Conservation (phyloP, 2,329 filamentous ascomycete genomes). For the Colletotrichum theobromicola region DNA sequence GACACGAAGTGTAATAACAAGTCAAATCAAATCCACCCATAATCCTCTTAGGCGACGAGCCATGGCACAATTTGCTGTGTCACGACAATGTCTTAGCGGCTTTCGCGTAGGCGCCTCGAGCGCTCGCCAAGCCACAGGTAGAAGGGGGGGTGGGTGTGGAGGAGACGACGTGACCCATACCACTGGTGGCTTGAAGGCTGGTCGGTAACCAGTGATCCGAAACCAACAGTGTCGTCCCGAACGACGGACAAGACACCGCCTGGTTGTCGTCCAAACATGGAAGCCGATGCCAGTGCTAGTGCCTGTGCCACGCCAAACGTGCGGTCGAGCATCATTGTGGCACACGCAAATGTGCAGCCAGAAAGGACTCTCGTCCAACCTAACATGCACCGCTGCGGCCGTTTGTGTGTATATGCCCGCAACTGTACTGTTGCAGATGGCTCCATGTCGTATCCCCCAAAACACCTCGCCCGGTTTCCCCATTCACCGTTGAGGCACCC, state of each 20-base stretch:
- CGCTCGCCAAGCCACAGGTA: conserved; percentile 10
- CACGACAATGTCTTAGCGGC: conserved; percentile 7
- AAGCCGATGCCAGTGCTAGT: not conserved
- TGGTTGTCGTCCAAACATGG: not conserved
- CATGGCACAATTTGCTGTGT: not conserved
- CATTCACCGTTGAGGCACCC: not conserved
- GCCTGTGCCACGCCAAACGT: not conserved
- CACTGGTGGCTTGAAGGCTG: not conserved
- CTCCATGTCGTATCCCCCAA: not conserved
- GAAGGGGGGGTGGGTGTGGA: not conserved
- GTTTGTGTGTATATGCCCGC: not conserved
- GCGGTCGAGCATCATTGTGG: not conserved
- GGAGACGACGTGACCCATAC: not conserved
- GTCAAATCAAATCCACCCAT: not conserved
- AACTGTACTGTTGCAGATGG: not conserved
- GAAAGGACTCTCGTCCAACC: not conserved
- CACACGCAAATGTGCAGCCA: not conserved
- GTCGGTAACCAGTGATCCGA: conserved; percentile 8
- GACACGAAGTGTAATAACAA: not conserved
- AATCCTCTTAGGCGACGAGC: not conserved
- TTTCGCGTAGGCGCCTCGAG: conserved; percentile 1
- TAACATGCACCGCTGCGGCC: not conserved
- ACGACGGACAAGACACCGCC: not conserved
- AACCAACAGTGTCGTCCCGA: not conserved
- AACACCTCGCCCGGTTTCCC: not conserved